Conservation (phyloP, 2,329 filamentous ascomycete genomes). For the Colletotrichum sansevieriae region DNA sequence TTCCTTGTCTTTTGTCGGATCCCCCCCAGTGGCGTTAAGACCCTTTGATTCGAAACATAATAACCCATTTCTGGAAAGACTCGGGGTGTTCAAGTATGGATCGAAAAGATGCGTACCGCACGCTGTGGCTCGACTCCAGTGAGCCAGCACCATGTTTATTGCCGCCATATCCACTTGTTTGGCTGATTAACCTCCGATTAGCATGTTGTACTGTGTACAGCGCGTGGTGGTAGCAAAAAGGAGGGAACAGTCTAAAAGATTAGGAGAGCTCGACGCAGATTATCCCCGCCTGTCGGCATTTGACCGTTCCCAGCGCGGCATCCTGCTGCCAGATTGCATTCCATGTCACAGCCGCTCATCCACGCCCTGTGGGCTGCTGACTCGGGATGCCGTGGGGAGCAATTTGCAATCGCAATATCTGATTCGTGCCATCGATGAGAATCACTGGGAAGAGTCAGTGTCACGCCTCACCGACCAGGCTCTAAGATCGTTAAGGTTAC, state of each 20-base stretch:
- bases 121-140: background rate
- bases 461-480: background rate
- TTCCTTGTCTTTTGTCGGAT: slow-evolving; percentile 22
- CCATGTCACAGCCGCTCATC: slow-evolving; percentile 36
- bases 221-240: slow-evolving; percentile 4
- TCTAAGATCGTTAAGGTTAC: slow-evolving; percentile 10
- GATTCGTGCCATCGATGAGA: slow-evolving; percentile 23
- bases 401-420: slow-evolving; percentile 30
- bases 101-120: background rate
- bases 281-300: slow-evolving; percentile 40
- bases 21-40: slow-evolving; percentile 16
- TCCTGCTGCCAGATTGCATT: slow-evolving; percentile 39
- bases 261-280: background rate
- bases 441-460: slow-evolving; percentile 31
- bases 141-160: background rate
- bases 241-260: slow-evolving; percentile 13
- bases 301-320: slow-evolving; percentile 36
- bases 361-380: slow-evolving; percentile 28
- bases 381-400: slow-evolving; percentile 35
- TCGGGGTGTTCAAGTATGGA: slow-evolving; percentile 2
- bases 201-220: background rate
- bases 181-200: slow-evolving; percentile 41
- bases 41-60: slow-evolving; percentile 39
- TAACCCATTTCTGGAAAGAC: slow-evolving; percentile 27
- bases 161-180: slow-evolving; percentile 35